Base-by-base conservation (phyloP, 148 eudicot species). In the Amaranthus hypochondriacus region DNA sequence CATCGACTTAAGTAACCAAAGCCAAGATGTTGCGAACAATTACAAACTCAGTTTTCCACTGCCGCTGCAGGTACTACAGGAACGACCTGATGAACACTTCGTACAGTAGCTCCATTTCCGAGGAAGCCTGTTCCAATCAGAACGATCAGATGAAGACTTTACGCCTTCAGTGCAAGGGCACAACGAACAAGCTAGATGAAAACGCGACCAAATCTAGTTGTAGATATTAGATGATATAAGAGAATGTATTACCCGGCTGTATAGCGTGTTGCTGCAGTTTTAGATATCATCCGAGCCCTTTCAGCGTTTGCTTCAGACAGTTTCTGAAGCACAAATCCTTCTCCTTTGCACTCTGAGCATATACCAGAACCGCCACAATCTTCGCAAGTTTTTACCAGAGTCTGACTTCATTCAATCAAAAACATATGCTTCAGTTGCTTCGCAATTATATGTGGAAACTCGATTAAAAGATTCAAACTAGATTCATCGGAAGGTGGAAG, bases 41-140 rank as follows among this genome's bases (percentile, higher is more conserved):
- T 81, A 80, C 51, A 66, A 80, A 76, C 69, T 82, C 65, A 94
- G 76, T 85, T 81, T 92, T 70, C 98, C 98, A 72, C 84, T 83
- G 46, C 98, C 98, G 48, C 85, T 93, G 75, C 98, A 95, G 48
- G 88, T 72, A 69, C 54, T 82, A 73, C 98, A 95, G 44, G 96
- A 90, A 48, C 98, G 86, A 57, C 87, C 84, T 73, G 98, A 87
- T 8, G 93, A 83, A 82, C 98, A 95, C 78, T 89, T 88, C 62
- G 96, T 77, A 75, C 98, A 95, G 76, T 95, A 95, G 82, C 96
- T 89, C 98, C 98, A 95, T 85, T 95, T 95, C 85, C 91, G 88
- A 7, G 98, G 98, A 73, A 95, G 98, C 85, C 98, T 95, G 86
- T 83, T 42, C 7, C 71, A 74, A 65, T 11, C 59, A 67, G 18